These are phyloP conservation scores for Tolypocladium capitatum DNA, from an alignment of 2,329 filamentous ascomycete genomes.

Conservation along the genomic window DNA sequence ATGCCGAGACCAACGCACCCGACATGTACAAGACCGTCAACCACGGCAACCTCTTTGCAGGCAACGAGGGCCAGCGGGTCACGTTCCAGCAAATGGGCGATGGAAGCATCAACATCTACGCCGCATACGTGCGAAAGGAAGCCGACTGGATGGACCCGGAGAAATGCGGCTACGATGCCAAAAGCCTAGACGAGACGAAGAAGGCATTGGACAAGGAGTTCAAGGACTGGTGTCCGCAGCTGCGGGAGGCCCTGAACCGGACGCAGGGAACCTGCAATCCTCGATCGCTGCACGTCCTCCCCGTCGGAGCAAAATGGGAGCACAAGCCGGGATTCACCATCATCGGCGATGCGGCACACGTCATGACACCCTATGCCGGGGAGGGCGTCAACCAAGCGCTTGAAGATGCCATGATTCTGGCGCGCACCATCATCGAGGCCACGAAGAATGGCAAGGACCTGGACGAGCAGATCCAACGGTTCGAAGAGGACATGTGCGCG, in stretches of 20 bases:
- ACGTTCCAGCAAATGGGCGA: slow-evolving; percentile 30
- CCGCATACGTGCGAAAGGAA: slow-evolving; percentile 23
- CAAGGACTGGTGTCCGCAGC: slow-evolving; percentile 26
- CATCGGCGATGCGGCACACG: slow-evolving; percentile 46
- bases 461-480: slow-evolving; percentile 19
- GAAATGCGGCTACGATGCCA: slow-evolving; percentile 30
- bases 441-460: slow-evolving; percentile 12
- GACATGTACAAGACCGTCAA: slow-evolving; percentile 31
- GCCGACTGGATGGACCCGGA: slow-evolving; percentile 21
- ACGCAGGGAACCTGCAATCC: slow-evolving; percentile 24
- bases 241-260: slow-evolving; percentile 27
- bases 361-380: slow-evolving; percentile 45
- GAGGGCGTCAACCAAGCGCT: slow-evolving; percentile 47
- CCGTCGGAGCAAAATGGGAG: slow-evolving; percentile 33
- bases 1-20: slow-evolving; percentile 27
- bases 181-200: slow-evolving; percentile 23
- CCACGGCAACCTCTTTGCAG: slow-evolving; percentile 31
- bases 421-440: slow-evolving; percentile 24
- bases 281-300: slow-evolving; percentile 38
- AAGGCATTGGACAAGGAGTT: slow-evolving; percentile 22
- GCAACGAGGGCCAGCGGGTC: slow-evolving; percentile 27
- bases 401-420: slow-evolving; percentile 38
- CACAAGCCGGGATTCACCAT: slow-evolving; percentile 35
- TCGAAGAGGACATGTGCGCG: slow-evolving; percentile 25
- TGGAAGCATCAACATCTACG: slow-evolving; percentile 28